These are phyloP conservation scores for Geotrichum armillariae DNA, from an alignment of 1,139 yeast species.

Conservation along the genomic window DNA sequence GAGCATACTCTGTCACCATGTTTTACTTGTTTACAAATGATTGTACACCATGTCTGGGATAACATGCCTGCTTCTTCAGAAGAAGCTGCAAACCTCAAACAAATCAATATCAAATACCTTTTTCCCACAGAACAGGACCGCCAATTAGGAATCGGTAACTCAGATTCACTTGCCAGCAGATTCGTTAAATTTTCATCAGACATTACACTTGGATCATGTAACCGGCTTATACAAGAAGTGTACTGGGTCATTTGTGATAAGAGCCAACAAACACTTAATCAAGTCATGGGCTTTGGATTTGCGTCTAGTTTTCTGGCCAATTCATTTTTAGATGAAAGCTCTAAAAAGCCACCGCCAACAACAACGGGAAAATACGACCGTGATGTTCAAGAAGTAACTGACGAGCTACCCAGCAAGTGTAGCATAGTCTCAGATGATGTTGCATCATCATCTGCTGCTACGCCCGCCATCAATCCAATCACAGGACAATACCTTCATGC, in stretches of 20 bases:
- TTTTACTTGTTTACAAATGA: slow-evolving; percentile 13
- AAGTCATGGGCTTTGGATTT: slow-evolving; percentile 36
- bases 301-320: slow-evolving; percentile 32
- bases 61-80: neutral
- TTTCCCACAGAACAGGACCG: slow-evolving; percentile 28
- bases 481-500: slow-evolving; percentile 33
- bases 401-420: neutral
- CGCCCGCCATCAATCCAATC: slow-evolving; percentile 30
- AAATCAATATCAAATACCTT: slow-evolving; percentile 16
- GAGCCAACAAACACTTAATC: slow-evolving; percentile 27
- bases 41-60: slow-evolving; percentile 4
- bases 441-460: neutral
- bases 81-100: slow-evolving; percentile 5
- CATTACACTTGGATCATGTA: slow-evolving; percentile 24
- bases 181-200: slow-evolving; percentile 25
- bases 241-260: slow-evolving; percentile 28
- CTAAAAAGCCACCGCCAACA: slow-evolving; percentile 8
- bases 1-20: slow-evolving; percentile 12
- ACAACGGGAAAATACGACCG: neutral
- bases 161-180: slow-evolving; percentile 26
- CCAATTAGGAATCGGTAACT: slow-evolving; percentile 24
- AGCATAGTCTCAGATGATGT: too few relatives aligned
- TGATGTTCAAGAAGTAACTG: neutral
- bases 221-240: slow-evolving; percentile 28
- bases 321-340: neutral